Percentiles rank a stretch among this genome's conserved stretches.
Conservation (phyloP, 331 rosid species). For the Prunus yedoensis region DNA sequence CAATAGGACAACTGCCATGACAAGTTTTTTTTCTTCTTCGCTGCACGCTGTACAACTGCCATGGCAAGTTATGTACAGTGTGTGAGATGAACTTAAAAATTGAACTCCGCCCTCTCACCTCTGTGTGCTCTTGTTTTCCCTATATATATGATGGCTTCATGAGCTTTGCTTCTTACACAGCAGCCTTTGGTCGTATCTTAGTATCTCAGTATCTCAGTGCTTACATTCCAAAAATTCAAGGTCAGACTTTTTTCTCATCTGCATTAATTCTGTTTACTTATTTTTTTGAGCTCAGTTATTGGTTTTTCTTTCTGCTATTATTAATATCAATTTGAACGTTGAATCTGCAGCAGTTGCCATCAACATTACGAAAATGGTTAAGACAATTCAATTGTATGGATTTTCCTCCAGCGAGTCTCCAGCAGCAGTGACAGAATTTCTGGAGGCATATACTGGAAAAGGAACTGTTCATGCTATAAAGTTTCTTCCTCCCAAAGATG, state of each 20-base stretch:
- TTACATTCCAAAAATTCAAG: neutral
- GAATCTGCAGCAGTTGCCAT: neutral
- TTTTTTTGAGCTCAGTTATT: no score
- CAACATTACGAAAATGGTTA: constrained; percentile 12
- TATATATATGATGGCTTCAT: neutral
- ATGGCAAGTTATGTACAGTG: constrained; percentile 2
- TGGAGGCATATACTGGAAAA: constrained; percentile 32
- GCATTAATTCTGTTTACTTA: no score
- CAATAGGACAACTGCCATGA: neutral
- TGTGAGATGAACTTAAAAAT: neutral
- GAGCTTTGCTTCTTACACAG: neutral
- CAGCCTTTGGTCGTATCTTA: neutral
- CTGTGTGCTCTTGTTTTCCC: neutral
- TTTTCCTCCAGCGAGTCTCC: constrained; percentile 10
- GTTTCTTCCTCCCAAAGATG: neutral
- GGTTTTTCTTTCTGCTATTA: no score
- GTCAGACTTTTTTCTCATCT: neutral
- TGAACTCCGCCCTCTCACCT: no score
- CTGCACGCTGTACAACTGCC: neutral
- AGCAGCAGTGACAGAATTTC: constrained; percentile 25
- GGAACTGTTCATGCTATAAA: constrained; percentile 26
- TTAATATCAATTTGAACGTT: no score
- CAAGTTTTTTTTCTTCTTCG: neutral
- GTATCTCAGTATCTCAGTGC: neutral
- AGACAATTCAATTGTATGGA: constrained; percentile 25